A percentile compares a stretch with the other conserved stretches of the same genome.
phyloP scores from a whole-genome alignment of 1,139 yeast genomes.

The Candida glucosophila region DNA sequence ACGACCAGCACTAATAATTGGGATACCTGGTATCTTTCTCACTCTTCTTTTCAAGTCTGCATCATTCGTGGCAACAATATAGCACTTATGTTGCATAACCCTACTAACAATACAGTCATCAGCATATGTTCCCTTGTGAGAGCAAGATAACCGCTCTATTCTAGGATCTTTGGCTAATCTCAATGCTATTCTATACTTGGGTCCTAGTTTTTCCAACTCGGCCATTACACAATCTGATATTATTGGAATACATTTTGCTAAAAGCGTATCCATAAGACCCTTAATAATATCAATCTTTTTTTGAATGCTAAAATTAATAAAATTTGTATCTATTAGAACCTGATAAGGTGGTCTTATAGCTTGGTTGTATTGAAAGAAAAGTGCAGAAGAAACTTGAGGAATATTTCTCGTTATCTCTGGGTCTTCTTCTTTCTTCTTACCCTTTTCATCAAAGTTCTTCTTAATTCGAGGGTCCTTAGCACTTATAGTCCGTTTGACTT shows the following conservation, averaged over 20 bases:
- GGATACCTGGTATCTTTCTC: conserved; percentile 95
- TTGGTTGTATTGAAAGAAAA: conserved; percentile 88
- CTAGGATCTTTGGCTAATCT: conserved; percentile 91
- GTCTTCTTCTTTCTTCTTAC: conserved; percentile 42
- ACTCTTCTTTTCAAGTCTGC: conserved; percentile 93
- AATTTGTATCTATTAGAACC: conserved; percentile 90
- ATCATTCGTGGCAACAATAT: conserved; percentile 95
- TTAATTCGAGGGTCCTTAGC: conserved; percentile 57
- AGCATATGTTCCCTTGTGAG: conserved; percentile 95
- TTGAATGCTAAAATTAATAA: conserved; percentile 90
- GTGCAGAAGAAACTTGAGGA: conserved; percentile 93
- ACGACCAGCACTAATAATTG: conserved; percentile 92
- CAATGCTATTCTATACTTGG: conserved; percentile 86
- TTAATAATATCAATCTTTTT: conserved; percentile 87
- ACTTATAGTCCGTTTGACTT: conserved; percentile 71
- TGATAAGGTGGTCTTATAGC: conserved; percentile 97
- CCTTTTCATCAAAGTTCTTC: conserved; percentile 6
- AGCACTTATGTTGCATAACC: conserved; percentile 92
- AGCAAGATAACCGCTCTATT: conserved; percentile 75
- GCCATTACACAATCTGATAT: conserved; percentile 98
- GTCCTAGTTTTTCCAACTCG: conserved; percentile 91
- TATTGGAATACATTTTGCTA: conserved; percentile 92
- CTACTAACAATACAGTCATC: conserved; percentile 94
- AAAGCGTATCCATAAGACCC: conserved; percentile 93
- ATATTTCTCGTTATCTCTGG: conserved; percentile 76